Conservation (phyloP, 306 rosid species). For the Ochetophila trinervis region DNA sequence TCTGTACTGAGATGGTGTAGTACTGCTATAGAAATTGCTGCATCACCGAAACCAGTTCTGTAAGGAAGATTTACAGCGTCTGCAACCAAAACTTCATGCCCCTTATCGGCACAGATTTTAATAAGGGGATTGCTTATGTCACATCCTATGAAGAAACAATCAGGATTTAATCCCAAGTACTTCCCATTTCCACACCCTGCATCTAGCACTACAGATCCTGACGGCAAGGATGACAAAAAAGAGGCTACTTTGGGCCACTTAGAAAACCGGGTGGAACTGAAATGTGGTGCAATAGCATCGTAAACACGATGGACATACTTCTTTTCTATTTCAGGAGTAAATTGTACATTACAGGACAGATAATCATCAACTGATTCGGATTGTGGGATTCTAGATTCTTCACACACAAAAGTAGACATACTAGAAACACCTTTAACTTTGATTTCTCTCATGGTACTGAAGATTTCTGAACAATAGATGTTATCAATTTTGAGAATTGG, state of each 20-base stretch:
- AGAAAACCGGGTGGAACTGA: slow-evolving; percentile 82
- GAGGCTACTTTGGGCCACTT: slow-evolving; percentile 95
- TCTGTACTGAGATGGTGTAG: slow-evolving; percentile 92
- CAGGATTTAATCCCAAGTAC: slow-evolving; percentile 60
- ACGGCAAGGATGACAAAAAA: slow-evolving; percentile 61
- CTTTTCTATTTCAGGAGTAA: slow-evolving; percentile 88
- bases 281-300: slow-evolving; percentile 95
- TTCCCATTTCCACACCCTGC: slow-evolving; percentile 98
- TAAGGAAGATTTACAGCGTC: slow-evolving; percentile 88
- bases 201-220: slow-evolving; percentile 79
- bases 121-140: slow-evolving; percentile 80
- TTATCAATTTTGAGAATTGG: slow-evolving; percentile 17
- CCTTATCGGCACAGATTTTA: slow-evolving; percentile 77
- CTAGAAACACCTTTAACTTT: slow-evolving; percentile 41
- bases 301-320: slow-evolving; percentile 84
- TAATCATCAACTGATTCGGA: no score
- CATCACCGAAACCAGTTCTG: slow-evolving; percentile 80
- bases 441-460: slow-evolving; percentile 51
- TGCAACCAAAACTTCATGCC: slow-evolving; percentile 80
- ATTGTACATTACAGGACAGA: slow-evolving; percentile 42
- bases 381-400: no score
- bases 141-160: slow-evolving; percentile 74
- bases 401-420: no score
- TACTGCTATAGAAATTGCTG: slow-evolving; percentile 89
- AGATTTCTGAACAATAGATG: slow-evolving; percentile 29